phyloP scores from a whole-genome alignment of 2,329 filamentous ascomycete genomes.

The Stemphylium vesicarium region DNA sequence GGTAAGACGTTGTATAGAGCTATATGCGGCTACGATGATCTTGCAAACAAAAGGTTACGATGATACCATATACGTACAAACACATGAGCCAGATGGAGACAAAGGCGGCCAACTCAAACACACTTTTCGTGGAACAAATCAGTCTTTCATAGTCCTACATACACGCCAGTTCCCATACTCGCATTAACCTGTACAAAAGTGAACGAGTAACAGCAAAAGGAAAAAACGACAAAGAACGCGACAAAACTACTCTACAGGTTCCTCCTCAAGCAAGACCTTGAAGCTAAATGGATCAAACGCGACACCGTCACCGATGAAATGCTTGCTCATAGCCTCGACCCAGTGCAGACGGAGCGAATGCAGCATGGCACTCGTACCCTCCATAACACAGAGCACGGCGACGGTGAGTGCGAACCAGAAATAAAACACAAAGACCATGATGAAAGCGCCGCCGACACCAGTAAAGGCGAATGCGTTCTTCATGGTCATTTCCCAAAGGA shows the following conservation, averaged over 20 bases:
- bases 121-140: not conserved
- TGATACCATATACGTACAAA: too few relatives aligned
- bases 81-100: too few relatives aligned
- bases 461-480: constrained; percentile 72
- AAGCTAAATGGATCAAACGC: constrained; percentile 91
- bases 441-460: constrained; percentile 74
- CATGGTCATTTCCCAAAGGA: constrained; percentile 96
- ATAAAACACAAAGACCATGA: constrained; percentile 82
- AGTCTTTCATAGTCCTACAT: constrained; percentile 20
- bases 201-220: too few relatives aligned
- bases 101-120: not conserved
- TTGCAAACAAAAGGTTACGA: too few relatives aligned
- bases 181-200: constrained; percentile 4
- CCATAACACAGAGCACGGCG: constrained; percentile 87
- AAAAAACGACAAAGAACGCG: not conserved
- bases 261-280: constrained; percentile 81
- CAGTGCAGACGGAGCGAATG: constrained; percentile 90
- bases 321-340: constrained; percentile 98
- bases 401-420: constrained; percentile 89
- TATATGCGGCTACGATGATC: too few relatives aligned
- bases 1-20: too few relatives aligned
- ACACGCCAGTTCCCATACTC: constrained; percentile 1
- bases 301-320: constrained; percentile 87
- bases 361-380: constrained; percentile 94
- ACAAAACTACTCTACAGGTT: constrained; percentile 53